These are phyloP conservation scores for Mucor indicus DNA, from an alignment of 371 early-diverging fungal species.

Conservation along the genomic window DNA sequence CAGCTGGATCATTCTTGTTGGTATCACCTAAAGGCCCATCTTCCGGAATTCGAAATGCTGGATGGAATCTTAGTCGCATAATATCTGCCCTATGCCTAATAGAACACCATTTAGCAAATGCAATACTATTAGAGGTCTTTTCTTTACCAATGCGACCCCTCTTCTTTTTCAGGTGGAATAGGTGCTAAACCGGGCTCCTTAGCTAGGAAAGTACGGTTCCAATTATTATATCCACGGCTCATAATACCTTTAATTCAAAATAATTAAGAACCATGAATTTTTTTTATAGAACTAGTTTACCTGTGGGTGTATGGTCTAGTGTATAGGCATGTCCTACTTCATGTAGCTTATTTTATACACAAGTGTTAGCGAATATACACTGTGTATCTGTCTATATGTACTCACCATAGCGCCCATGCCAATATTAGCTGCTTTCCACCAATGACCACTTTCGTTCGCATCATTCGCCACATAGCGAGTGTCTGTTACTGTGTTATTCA, in stretches of 20 bases:
- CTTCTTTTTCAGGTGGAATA: conserved; percentile 49
- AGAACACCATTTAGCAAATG: no score
- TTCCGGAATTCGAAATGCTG: conserved; percentile 52
- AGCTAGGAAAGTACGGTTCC: conserved; percentile 63
- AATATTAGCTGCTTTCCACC: conserved; percentile 59
- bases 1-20: conserved; percentile 2
- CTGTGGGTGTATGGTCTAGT: conserved; percentile 53
- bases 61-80: conserved; percentile 62
- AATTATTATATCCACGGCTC: conserved; percentile 66
- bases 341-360: conserved; percentile 53
- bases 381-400: neutral
- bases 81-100: conserved; percentile 53
- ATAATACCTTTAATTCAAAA: conserved; percentile 50
- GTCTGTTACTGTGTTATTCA: conserved; percentile 56
- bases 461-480: conserved; percentile 57
- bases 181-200: conserved; percentile 51
- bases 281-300: conserved; percentile 5
- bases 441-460: conserved; percentile 54
- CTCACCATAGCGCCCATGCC: conserved; percentile 67
- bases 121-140: neutral
- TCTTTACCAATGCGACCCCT: conserved; percentile 61
- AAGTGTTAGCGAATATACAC: neutral
- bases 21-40: conserved; percentile 44
- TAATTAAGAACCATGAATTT: neutral
- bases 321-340: conserved; percentile 67